A percentile compares a stretch with the other conserved stretches of the same genome.
These are phyloP conservation scores for Boletus mariae DNA, from an alignment of 1,284 basidiomycete genomes.

Conservation along the genomic window DNA sequence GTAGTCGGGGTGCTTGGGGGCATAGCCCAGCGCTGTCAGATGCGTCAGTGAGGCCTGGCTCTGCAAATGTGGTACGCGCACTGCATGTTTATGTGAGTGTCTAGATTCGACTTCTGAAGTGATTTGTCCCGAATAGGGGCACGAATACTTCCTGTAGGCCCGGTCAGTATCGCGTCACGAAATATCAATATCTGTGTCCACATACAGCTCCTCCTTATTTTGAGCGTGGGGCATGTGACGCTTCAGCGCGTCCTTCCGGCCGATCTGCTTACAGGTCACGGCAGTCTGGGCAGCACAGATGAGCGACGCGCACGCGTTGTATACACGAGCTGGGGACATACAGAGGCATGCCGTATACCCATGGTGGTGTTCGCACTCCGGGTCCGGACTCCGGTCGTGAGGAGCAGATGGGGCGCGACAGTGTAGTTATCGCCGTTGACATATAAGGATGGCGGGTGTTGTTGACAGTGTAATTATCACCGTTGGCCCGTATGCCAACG, in stretches of 20 bases:
- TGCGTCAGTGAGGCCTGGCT: slow-evolving; percentile 2
- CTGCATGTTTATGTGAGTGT: slow-evolving; percentile 27
- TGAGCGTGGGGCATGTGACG: slow-evolving; percentile 16
- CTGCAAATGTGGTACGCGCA: slow-evolving; percentile 5
- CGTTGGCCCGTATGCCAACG: too few relatives aligned
- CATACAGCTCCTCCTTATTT: slow-evolving; percentile 21
- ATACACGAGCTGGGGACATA: not conserved
- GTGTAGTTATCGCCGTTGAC: too few relatives aligned
- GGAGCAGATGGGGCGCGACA: too few relatives aligned
- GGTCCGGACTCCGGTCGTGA: too few relatives aligned
- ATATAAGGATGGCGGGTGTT: too few relatives aligned
- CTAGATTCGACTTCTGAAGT: slow-evolving; percentile 31
- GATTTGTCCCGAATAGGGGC: slow-evolving; percentile 19
- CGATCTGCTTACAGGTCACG: slow-evolving; percentile 12
- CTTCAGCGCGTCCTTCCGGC: slow-evolving; percentile 17
- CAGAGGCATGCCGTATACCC: not conserved
- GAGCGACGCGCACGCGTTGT: not conserved
- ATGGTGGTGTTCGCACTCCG: too few relatives aligned
- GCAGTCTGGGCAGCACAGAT: slow-evolving; percentile 10
- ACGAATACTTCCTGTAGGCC: slow-evolving; percentile 25
- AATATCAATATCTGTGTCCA: not conserved
- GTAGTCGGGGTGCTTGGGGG: not conserved
- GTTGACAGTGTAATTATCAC: too few relatives aligned
- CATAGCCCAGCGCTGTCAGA: not conserved
- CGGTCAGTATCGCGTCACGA: slow-evolving; percentile 4